Evolutionary conservation across 176 grass and related monocot genomes (phyloP).

Genomic region (Secale cereale): DNA sequence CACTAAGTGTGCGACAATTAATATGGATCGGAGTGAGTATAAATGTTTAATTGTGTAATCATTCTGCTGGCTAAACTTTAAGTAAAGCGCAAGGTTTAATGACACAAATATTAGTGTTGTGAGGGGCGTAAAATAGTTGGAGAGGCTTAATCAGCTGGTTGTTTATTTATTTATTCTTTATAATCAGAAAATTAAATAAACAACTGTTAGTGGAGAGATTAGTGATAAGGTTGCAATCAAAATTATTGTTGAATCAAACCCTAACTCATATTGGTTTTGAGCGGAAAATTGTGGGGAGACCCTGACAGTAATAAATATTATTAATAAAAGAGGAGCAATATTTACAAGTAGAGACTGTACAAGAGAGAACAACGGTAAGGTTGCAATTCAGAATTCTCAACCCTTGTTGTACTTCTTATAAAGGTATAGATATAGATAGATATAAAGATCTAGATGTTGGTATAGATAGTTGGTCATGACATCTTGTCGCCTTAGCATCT

Average conservation of each 20-base stretch:
- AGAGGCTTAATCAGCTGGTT: not conserved
- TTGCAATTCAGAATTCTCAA: not conserved
- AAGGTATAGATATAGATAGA: not conserved
- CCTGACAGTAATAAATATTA: no score
- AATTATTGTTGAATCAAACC: not conserved
- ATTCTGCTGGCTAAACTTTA: not conserved
- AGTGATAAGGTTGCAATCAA: not conserved
- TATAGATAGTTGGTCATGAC: not conserved
- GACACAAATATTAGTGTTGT: not conserved
- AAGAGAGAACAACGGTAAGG: not conserved
- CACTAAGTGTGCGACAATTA: no score
- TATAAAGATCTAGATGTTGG: not conserved
- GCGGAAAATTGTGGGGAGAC: no score
- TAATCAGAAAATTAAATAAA: not conserved
- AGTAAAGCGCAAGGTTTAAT: not conserved
- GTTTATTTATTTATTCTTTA: not conserved
- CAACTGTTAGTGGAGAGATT: not conserved
- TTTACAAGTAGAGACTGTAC: no score
- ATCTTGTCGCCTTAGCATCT: not conserved
- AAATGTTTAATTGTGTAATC: not conserved
- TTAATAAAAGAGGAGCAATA: no score
- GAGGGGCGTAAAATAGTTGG: not conserved
- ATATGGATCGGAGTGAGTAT: no score
- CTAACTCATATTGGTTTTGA: no score
- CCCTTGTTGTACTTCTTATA: not conserved